Evolutionary conservation across 768 basidiomycete genomes (phyloP), one percentile per base, ranked within the genome.

Genomic region (Amanita jacksonii): DNA sequence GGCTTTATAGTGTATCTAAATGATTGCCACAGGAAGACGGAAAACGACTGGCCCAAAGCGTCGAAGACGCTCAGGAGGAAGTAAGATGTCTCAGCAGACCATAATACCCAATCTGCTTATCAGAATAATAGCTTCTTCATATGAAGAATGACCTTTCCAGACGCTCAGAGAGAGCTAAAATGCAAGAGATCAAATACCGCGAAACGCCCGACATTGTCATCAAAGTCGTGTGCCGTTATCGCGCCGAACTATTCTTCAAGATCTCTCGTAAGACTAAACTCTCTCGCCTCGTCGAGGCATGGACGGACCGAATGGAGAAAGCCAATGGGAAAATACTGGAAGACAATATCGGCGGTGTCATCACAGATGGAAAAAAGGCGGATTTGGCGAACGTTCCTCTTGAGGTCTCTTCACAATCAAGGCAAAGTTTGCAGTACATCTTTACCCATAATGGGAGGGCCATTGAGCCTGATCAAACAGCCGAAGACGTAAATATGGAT

Each of bases 181-280:
- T 79, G 23, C 85, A 85, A 53, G 86, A 88, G 54, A 68, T 74
- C 54, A 89, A 88, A 61, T 87, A 79, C 56, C 79, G 81, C 45
- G 86, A 89, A 61, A 79, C 77, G 71, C 85, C 85, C n/a, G 85
- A 92, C 57, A 86, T 91, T 48, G 81, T 90, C 41, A 79, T 91
- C 64, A 90, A 88, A 59, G 86, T 92, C 51, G 69, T 84, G 39
- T 91, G 88, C 62, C 81, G 83, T 53, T 90, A 90, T 58, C 84
- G 89, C 35, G 86, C 88, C 3, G 88, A 92, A 55, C 72, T 92
- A 32, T 89, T 86, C 68, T 92, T 92, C 76, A 91, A 89, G 62
- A 87, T 92, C 51, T 86, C 85, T 7, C 82, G 89, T 59, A 90
- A 90, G 64, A 88, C 85, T 20, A 90, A 88, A 58, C 69, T 92